Base-by-base conservation (phyloP, 2,329 filamentous ascomycete genomes). In the Exserohilum rostratum region DNA sequence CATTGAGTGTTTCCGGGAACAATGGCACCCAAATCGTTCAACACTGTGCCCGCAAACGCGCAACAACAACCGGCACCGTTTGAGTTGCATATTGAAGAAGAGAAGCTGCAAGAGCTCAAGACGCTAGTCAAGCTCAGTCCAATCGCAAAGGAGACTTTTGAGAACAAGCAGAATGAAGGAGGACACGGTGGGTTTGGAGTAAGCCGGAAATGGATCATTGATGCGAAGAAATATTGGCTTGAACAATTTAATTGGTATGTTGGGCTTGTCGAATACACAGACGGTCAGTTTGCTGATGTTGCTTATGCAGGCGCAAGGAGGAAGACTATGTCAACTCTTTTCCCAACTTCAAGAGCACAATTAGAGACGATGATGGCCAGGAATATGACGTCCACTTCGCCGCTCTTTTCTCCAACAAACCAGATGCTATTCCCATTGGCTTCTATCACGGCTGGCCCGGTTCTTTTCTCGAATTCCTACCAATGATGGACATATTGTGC, bases 381-480 rank as follows among this genome's bases (percentile, higher is more conserved):
- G 63, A 60, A 0, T 74, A 79, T 50, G 65, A 75, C 3, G 72
- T 86, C 35, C 83, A 86, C 61, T 86, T 86, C 62, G 66, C 77
- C 1, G 83, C 78, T 0, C 71, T 86, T 0, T 86, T 86, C 56
- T 85, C 83, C 0, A 60, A 75, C 34, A 79, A 78, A 15, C 37
- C 68, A 1, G 76, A 81, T 55, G 84, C 84, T 0, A 74, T 81
- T 1, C 83, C 84, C 0, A 59, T 86, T 9, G 60, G 79, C 2
- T 73, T 84, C 10, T 64, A 82, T n/a, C 83, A 86, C 57, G 84
- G 84, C 40, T 86, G 82, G 82, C 83, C 83, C 1, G 76, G 75
- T 17, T 70, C 75, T 0, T 82, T 85, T 54, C 65, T 82, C 0
- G 85, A 87, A 57, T 87, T 86, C 60, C 62, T 87, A 2, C 78